Evolutionary conservation across 228 moss, liverwort and hornwort species (phyloP), one percentile per base, ranked within the genome.

Genomic region (Sphagnum magellanicum): DNA sequence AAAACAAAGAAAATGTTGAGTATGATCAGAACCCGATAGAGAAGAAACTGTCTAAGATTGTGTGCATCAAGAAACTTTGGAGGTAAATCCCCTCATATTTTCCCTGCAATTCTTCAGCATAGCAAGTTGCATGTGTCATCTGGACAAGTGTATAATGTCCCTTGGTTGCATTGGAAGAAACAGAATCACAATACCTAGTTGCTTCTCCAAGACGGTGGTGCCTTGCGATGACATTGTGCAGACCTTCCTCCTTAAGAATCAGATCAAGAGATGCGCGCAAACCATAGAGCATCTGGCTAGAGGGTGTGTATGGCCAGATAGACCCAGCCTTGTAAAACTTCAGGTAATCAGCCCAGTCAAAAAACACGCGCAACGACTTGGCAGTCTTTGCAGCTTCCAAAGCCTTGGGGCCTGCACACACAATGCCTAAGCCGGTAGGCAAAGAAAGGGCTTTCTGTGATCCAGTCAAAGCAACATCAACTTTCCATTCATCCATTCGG

Each of bases 401-500:
- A 51, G 94, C 94, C 75, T 86, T 94, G 0, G 88, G 78, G 73
- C 89, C 88, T 17, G 91, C 94, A 59, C 91, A 91, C 16, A 94
- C 77, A 50, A 94, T 91, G 51, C 94, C 94, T 11, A 94, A 84
- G 46, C 96, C 96, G 0, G 96, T 96, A 5, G 96, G 96, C 53
- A 96, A 71, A 10, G 93, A 92, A 7, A 96, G 73, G 4, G 93
- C 96, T 65, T 96, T 96, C 80, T 96, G 96, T 5, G 96, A 96
- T 48, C 96, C 96, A 11, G 93, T 96, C 0, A 96, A 75, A 13
- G 96, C 96, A n/a, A 96, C 96, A 60, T 96, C 96, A 72, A 96
- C 96, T 50, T 74, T 85, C 96, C 96, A 96, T 5, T 93, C 91
- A 73, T 96, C 96, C 91, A 89, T 89, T 47, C 81, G 85, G 75